Conservation (phyloP, 164 flowering plant species). For the Tinospora cordifolia region DNA sequence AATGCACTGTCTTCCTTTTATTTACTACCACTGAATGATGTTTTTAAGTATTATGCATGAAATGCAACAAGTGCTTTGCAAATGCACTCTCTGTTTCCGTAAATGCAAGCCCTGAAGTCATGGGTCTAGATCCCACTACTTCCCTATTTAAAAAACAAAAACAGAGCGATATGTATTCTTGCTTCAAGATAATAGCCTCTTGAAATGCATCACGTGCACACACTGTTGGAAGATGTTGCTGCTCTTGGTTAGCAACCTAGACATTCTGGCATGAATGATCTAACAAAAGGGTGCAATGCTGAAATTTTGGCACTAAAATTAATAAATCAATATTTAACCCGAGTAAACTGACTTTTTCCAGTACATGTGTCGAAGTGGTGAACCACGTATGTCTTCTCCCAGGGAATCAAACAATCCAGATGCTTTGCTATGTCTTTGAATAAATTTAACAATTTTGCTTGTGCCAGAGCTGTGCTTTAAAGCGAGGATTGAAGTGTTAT, state of each 20-base stretch:
- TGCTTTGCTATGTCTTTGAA: constrained; percentile 12
- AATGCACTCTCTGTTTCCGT: too few relatives aligned
- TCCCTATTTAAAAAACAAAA: too few relatives aligned
- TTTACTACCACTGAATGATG: too few relatives aligned
- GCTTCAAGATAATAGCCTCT: background rate
- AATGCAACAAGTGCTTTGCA: too few relatives aligned
- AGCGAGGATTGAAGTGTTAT: constrained; percentile 25
- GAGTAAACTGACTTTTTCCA: too few relatives aligned
- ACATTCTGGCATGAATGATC: background rate
- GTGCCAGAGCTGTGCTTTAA: constrained; percentile 15
- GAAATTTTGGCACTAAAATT: too few relatives aligned
- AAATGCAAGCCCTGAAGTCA: too few relatives aligned
- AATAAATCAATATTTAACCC: too few relatives aligned
- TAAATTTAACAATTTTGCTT: constrained; percentile 12
- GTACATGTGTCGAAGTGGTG: background rate
- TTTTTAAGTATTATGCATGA: too few relatives aligned
- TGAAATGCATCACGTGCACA: background rate
- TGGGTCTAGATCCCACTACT: too few relatives aligned
- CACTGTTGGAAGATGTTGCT: background rate
- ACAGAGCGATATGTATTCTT: background rate
- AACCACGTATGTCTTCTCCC: background rate
- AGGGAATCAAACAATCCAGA: background rate
- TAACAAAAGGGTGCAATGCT: too few relatives aligned
- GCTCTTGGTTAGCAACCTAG: background rate
- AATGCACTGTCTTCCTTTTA: too few relatives aligned